phyloP scores from a whole-genome alignment of 495 filamentous ascomycete species.

The Trichoderma gamsii region DNA sequence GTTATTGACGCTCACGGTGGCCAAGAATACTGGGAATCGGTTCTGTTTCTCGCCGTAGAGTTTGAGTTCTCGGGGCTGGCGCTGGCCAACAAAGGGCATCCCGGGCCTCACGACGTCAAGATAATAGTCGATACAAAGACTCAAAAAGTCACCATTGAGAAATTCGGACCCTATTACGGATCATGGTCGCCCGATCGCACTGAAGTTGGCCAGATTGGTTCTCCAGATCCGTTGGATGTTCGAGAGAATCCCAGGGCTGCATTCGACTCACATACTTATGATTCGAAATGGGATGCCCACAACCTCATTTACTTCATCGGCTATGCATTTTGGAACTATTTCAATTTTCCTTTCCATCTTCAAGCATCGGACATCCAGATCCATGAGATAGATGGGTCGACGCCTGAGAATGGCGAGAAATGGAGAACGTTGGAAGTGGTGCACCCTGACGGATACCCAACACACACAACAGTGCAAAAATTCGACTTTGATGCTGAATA shows the following conservation, averaged over 20 bases:
- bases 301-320: neutral
- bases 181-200: neutral
- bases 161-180: neutral
- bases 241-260: neutral
- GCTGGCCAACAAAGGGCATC: neutral
- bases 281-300: neutral
- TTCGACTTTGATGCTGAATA: neutral
- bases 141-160: neutral
- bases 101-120: neutral
- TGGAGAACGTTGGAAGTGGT: neutral
- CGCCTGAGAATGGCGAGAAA: neutral
- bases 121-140: neutral
- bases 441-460: neutral
- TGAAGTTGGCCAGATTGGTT: neutral
- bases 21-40: neutral
- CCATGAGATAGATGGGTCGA: neutral
- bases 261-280: neutral
- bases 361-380: neutral
- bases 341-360: neutral
- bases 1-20: neutral
- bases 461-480: neutral
- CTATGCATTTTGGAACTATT: constrained; percentile 7
- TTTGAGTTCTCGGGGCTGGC: neutral
- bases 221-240: neutral
- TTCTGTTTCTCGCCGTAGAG: neutral